phyloP scores from a whole-genome alignment of 2,329 filamentous ascomycete genomes.

The Nemania bipapillata region DNA sequence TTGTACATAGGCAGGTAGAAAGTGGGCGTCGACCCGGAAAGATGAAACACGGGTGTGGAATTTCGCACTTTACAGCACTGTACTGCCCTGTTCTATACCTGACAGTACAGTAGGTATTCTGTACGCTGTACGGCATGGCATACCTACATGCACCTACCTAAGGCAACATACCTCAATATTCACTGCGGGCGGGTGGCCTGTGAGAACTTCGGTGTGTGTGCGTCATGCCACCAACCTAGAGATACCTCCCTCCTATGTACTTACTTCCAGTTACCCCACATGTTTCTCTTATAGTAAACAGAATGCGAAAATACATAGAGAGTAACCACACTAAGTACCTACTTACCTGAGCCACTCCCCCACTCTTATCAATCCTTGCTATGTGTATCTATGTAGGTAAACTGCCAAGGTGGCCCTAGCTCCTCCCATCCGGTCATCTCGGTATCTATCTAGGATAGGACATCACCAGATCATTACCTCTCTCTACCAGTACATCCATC shows the following conservation, averaged over 20 bases:
- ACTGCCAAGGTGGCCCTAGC: conserved; percentile 5
- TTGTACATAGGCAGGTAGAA: conserved; percentile 2
- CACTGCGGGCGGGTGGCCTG: conserved; percentile 1
- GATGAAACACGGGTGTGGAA: conserved; percentile 3
- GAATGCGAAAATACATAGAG: no score
- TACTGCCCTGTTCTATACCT: conserved; percentile 2
- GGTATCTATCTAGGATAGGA: not conserved
- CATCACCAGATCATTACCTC: no score
- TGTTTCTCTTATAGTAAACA: no score
- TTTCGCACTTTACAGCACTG: conserved; percentile 28
- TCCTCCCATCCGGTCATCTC: not conserved
- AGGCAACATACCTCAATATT: no score
- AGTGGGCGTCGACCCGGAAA: conserved; percentile 23
- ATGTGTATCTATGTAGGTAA: not conserved
- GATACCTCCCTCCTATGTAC: not conserved
- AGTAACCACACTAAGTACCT: no score
- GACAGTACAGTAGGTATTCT: no score
- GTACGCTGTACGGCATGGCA: no score
- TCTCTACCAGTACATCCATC: not conserved
- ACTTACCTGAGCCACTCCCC: no score
- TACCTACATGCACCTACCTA: no score
- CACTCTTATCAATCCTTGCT: not conserved
- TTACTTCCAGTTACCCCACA: not conserved
- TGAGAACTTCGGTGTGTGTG: conserved; percentile 28
- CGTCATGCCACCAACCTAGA: conserved; percentile 25